Base-by-base conservation (phyloP, 1,139 yeast genomes). In the Maudiozyma humilis region DNA sequence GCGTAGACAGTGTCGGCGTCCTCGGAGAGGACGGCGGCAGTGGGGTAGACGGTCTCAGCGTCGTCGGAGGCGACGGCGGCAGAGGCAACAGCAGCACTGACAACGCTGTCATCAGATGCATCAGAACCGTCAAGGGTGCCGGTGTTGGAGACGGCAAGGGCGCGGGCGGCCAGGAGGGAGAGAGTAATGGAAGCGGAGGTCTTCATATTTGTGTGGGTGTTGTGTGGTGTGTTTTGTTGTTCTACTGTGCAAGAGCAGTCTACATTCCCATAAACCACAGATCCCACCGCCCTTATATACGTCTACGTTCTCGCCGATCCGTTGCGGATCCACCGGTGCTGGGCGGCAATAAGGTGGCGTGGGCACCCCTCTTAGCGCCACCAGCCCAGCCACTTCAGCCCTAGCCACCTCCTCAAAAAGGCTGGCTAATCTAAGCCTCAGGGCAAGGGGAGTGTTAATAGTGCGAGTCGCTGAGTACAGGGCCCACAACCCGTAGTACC, bases 131-230 rank as follows among this genome's bases (percentile, higher is more conserved):
- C 39, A 15, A 36, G 29, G 4, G 32, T 13, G 13, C 32, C 32
- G 13, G 32, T 13, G 17, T 20, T 20, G 13, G 39, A n/a, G 12
- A 32, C n/a, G 3, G 39, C 39, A n/a, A 27, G 3, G 19, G 32
- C 39, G 10, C 17, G 31, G n/a, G 39, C 23, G 2, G 39, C 39
- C 29, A 36, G 19, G 13, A 36, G 15, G 19, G 39, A 36, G n/a
- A 36, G 19, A 7, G 39, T 20, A 27, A 36, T 27, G 15, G 39
- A 25, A n/a, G 32, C 12, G 10, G 39, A 14, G 10, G 39, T 17
- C 27, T 31, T 36, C 39, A 36, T 36, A 16, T 3, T 36, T 16
- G 27, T 35, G 17, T 35, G 8, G 14, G 4, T 35, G 27, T 35
- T 3, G 8, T 20, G 31, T 35, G 23, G 14, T 8, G 23, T 35